Evolutionary conservation across 1,139 yeast species (phyloP).

Genomic region (Hyphopichia fennica): DNA sequence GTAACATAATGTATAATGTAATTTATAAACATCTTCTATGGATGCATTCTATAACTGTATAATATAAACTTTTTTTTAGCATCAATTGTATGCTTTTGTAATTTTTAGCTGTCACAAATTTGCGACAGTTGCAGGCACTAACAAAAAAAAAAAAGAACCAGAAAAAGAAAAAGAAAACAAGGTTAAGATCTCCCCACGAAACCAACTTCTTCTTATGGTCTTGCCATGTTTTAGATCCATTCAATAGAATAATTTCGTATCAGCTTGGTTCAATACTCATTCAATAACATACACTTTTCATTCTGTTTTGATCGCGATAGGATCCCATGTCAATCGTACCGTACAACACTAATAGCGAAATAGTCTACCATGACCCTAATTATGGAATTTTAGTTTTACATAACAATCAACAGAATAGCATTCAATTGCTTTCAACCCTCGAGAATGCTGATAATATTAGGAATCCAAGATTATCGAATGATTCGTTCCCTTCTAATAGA

Average conservation of each 20-base stretch:
- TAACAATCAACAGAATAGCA: constrained; percentile 39
- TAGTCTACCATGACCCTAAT: constrained; percentile 40
- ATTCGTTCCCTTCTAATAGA: not conserved
- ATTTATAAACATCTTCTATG: no score
- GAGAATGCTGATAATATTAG: not conserved
- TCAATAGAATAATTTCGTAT: no score
- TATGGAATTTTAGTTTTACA: constrained; percentile 47
- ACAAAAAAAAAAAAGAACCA: no score
- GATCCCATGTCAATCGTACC: constrained; percentile 40
- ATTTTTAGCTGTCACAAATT: no score
- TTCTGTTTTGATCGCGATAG: no score
- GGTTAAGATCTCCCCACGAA: no score
- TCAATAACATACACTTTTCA: no score
- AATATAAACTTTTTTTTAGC: no score
- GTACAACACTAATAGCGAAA: constrained; percentile 30
- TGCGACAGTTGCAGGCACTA: no score
- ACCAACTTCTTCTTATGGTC: not conserved
- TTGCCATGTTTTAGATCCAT: not conserved
- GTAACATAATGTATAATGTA: not conserved
- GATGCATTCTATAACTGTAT: not conserved
- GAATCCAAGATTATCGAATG: not conserved
- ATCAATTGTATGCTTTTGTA: no score
- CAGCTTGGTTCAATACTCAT: no score
- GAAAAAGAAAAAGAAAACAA: no score
- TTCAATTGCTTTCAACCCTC: constrained; percentile 30